Evolutionary conservation across 2,329 filamentous ascomycete genomes (phyloP), one percentile per base, ranked within the genome.

Genomic region (Colletotrichum nymphaeae): DNA sequence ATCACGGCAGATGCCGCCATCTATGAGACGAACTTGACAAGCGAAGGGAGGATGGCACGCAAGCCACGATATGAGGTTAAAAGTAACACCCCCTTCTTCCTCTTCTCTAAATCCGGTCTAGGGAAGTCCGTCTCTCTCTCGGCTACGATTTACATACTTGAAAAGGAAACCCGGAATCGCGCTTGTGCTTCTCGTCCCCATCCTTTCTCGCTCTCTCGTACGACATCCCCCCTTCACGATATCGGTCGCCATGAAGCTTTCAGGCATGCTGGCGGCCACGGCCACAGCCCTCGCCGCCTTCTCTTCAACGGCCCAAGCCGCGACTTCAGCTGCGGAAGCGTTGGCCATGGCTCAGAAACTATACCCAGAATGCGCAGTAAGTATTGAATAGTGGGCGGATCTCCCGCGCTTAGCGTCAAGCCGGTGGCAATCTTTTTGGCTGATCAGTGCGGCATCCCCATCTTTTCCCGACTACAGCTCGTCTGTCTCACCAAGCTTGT

Each of bases 351-450:
- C 75, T 11, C 67, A 69, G 62, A 69, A 60, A 24, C 46, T 63
- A 42, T 76, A 76, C 62, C 73, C 73, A 4, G 59, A 49, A 14
- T 76, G 75, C 56, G 73, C 75, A 57, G 74, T 75, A 67, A 74
- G 74, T 74, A 24, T 35, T 35, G 16, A 42, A 42, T 42, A 42
- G 37, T 19, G 37, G 22, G 53, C 68, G 53, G 52, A 69, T 52
- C 24, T 63, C 58, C 49, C 58, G 53, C 37, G 37, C 37, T 19
- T 69, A 65, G 58, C 60, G 62, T 63, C 58, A 60, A 65, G 30
- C 26, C 24, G 9, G 30, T 55, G 37, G 14, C 14, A 32, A 32
- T 1, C 19, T 8, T 42, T 42, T 19, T 16, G 37, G 37, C 37
- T 42, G 37, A 42, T 46, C 28, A 32, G 37, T 42, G 55, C 58